Evolutionary conservation across 306 rosid species (phyloP), one percentile per base, ranked within the genome.

Genomic region (Vigna mungo): DNA sequence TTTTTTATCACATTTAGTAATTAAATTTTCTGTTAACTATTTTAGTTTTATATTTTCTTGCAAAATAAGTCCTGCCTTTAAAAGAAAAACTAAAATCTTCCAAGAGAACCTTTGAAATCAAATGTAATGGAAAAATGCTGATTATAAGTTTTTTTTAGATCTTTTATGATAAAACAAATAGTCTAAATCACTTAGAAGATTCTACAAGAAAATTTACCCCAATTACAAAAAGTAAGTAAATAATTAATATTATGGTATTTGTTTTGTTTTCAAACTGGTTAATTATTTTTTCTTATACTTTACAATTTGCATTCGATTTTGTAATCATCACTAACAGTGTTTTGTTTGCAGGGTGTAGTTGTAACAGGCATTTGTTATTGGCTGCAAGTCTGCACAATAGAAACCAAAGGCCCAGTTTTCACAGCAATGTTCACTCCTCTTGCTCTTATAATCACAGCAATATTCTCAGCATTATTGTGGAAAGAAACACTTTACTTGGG

Each of bases 331-430:
- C 66, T 60, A 61, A 47, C 27, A 62, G 16, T 56, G 37, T 39
- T 36, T 51, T 34, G 27, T 65, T 87, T 47, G 82, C 92, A 94
- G 98, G 98, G 97, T 47, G 49, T 94, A 71, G 67, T 94, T 27
- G 98, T 90, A 15, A 86, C 97, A 9, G 98, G 85, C 20, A 84
- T 92, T 30, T 84, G 95, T 10, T 92, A 94, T 63, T 94, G 98
- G 98, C 79, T 94, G 11, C 98, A 92, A 94, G 90, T 90, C 7
- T 94, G 96, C 88, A 78, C 68, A 1, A 88, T 94, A 75, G 95
- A 94, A 89, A 88, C 79, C 43, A 90, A 85, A 85, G 98, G 98
- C 64, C 87, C 98, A 15, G 96, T 94, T 55, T 94, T 94, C 85
- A 92, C 92, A 6, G 87, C 98, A 37, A 83, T 88, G 88, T 94